phyloP scores from a whole-genome alignment of 495 filamentous ascomycete genomes.

The Penicillium atrosanguineum region DNA sequence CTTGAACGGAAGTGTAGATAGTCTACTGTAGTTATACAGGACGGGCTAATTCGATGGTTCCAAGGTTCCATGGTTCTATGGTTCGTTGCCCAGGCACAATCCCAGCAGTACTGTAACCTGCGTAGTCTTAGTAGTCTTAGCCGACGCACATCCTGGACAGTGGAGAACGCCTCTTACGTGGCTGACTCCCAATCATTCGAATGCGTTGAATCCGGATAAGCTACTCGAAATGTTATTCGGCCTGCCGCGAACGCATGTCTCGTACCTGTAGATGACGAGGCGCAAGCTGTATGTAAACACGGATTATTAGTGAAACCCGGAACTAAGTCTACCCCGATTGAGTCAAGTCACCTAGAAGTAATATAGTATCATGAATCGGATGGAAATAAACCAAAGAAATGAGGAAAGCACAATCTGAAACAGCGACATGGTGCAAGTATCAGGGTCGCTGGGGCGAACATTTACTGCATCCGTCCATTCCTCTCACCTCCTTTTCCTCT shows the following conservation, averaged over 20 bases:
- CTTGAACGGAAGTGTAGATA: neutral
- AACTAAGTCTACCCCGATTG: neutral
- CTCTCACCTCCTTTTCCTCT: conserved; percentile 16
- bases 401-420: conserved; percentile 15
- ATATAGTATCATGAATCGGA: neutral
- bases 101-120: conserved; percentile 11
- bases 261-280: neutral
- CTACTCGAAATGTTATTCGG: conserved; percentile 10
- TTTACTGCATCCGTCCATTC: conserved; percentile 26
- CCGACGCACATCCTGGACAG: conserved; percentile 7
- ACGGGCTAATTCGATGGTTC: neutral
- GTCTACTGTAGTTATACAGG: neutral
- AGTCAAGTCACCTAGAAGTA: neutral
- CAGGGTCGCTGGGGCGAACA: neutral
- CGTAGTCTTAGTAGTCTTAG: conserved; percentile 1
- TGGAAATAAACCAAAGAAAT: neutral
- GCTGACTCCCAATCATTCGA: conserved; percentile 2
- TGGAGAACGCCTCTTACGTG: conserved; percentile 29
- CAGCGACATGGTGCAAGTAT: conserved; percentile 11
- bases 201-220: conserved; percentile 14
- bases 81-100: neutral
- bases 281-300: neutral
- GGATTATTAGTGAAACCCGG: neutral
- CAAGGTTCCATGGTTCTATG: neutral
- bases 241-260: conserved; percentile 18